phyloP scores from a whole-genome alignment of 257 asterid genomes.

The Thymus quinquecostatus region DNA sequence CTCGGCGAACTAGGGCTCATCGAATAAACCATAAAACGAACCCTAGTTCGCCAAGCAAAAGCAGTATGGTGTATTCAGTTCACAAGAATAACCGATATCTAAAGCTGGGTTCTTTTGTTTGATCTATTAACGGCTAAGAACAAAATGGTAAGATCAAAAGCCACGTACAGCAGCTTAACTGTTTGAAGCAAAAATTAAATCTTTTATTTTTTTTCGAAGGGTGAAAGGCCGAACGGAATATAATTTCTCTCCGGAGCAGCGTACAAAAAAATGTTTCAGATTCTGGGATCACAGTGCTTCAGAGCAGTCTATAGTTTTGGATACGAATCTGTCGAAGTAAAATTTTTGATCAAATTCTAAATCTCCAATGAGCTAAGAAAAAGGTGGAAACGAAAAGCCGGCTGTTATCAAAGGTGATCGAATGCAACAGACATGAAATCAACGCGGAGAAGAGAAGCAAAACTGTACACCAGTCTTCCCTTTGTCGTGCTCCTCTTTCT shows the following conservation, averaged over 20 bases:
- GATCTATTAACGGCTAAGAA: neutral
- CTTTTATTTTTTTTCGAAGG: neutral
- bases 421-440: conserved; percentile 28
- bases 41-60: neutral
- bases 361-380: conserved; percentile 11
- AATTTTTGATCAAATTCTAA: conserved; percentile 28
- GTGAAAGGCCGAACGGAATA: conserved; percentile 12
- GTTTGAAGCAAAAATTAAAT: conserved; percentile 25
- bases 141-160: conserved; percentile 10
- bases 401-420: neutral
- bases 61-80: neutral
- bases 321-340: conserved; percentile 14
- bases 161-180: conserved; percentile 1
- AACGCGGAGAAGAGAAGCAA: conserved; percentile 80
- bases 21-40: too few relatives aligned
- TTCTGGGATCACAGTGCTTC: conserved; percentile 28
- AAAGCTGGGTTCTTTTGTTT: neutral
- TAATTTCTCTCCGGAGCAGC: conserved; percentile 35
- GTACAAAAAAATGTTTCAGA: conserved; percentile 27
- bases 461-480: conserved; percentile 93
- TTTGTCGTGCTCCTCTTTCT: conserved; percentile 70
- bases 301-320: conserved; percentile 31
- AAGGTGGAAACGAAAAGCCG: conserved; percentile 5
- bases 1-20: too few relatives aligned
- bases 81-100: neutral